These are phyloP conservation scores for Moesziomyces globuligerus DNA, from an alignment of 1,284 basidiomycete genomes.

Conservation along the genomic window DNA sequence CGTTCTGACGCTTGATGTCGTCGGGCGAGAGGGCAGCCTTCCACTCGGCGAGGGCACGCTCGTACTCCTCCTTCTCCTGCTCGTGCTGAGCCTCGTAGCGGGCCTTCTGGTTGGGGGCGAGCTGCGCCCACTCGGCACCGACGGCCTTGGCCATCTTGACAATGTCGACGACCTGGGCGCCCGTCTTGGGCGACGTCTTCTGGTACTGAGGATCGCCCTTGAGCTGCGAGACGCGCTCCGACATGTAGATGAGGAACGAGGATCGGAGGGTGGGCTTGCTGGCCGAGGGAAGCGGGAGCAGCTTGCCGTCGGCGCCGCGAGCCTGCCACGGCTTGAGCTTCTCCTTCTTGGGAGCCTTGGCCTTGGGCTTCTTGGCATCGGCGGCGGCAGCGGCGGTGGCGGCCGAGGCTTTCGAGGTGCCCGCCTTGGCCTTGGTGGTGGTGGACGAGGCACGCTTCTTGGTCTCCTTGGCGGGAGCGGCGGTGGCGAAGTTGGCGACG, in stretches of 20 bases:
- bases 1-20: slow-evolving; percentile 63
- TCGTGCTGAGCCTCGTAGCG: slow-evolving; percentile 50
- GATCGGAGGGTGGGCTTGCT: slow-evolving; percentile 57
- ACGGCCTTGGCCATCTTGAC: slow-evolving; percentile 47
- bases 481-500: slow-evolving; percentile 35
- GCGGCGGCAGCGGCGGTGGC: slow-evolving; percentile 14
- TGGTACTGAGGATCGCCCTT: slow-evolving; percentile 48
- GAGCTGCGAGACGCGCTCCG: slow-evolving; percentile 49
- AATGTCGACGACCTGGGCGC: slow-evolving; percentile 52
- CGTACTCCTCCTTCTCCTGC: slow-evolving; percentile 51
- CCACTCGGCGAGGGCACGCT: slow-evolving; percentile 56
- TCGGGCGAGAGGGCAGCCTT: slow-evolving; percentile 55
- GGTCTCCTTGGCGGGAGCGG: slow-evolving; percentile 35
- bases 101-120: slow-evolving; percentile 43
- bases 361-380: slow-evolving; percentile 26
- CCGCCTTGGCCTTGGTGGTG: slow-evolving; percentile 42
- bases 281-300: slow-evolving; percentile 61
- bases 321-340: slow-evolving; percentile 59
- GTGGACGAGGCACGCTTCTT: slow-evolving; percentile 47
- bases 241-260: slow-evolving; percentile 59
- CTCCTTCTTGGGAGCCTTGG: slow-evolving; percentile 52
- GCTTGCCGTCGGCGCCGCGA: slow-evolving; percentile 53
- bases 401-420: slow-evolving; percentile 22
- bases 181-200: slow-evolving; percentile 48
- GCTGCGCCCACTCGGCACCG: slow-evolving; percentile 54